Evolutionary conservation across 495 filamentous ascomycete species (phyloP), one percentile per base, ranked within the genome.

Genomic region (Tuber magnatum): DNA sequence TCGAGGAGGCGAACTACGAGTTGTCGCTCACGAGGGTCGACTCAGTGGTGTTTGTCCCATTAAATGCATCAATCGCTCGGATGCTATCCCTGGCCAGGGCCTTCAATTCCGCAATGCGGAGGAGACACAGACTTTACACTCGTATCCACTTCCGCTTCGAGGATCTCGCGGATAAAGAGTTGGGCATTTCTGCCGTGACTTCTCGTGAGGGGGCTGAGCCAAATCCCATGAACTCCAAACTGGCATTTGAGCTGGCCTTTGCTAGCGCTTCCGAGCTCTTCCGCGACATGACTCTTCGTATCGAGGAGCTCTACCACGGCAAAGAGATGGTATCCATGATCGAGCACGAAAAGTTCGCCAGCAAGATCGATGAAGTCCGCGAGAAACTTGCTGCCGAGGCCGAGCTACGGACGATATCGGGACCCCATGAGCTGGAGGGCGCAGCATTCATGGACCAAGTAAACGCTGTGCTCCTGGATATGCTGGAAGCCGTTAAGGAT

Each of bases 401-500:
- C 6, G 48, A 39, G 32, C 61, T 43, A 35, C 79, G 80, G 20
- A 51, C 43, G 14, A 73, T 81, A 38, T 73, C 42, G 18, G 77
- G 44, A 43, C 72, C 72, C 20, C 68, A 46, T 12, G 77, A 81
- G 9, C 71, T 82, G 10, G 75, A 80, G 28, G 77, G 76, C 9
- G 75, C 80, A 46, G 80, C 81, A 12, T 82, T 78, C 43, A 82
- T 74, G 22, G 81, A 82, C 61, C 78, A 82, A 68, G 32, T 82
- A n/a, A 82, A 82, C 42, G 75, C 81, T 2, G 71, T 78, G 51
- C 56, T 82, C 44, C 65, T 82, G 22, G 80, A 82, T 39, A 76
- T 82, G 73, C 73, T 82, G 38, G 74, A 78, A 41, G 69, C 73
- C 61, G 71, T 80, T 40, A 72, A 73, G 24, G 80, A 81, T 72